Base-by-base conservation (phyloP, 257 asterid genomes). In the Nicotiana obtusifolia region DNA sequence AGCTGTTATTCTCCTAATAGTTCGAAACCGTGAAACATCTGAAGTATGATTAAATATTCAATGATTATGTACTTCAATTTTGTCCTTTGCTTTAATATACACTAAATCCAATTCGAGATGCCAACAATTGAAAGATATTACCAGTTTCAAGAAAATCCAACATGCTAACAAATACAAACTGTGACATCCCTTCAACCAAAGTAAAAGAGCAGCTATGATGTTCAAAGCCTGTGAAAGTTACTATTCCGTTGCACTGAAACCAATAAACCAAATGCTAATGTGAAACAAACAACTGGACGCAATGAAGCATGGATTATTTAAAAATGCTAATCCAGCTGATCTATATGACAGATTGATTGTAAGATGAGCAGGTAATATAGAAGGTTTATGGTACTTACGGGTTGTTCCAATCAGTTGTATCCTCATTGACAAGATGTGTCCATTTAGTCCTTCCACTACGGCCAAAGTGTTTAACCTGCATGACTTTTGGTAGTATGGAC, bases 381-480 rank as follows among this genome's bases (percentile, higher is more conserved):
- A 73, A 49, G 35, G 35, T 35, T 20, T 52, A 19, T 59, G 75
- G 52, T 76, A 89, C 97, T 82, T 89, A 95, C 98, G 97, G 98
- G 68, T 89, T 90, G 86, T 93, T 92, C 99, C 99, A 95, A 82
- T 95, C 98, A 85, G 99, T 95, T 53, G 98, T 95, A 82, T 95
- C 98, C 95, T 95, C 98, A 20, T 92, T 90, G 85, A 93, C 97
- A 81, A 95, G 98, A 89, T 95, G 98, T 59, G 98, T 93, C 98
- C 99, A 95, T 85, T 95, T 95, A 9, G 98, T 92, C 89, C 97
- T 91, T 86, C 99, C 99, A 90, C 99, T 93, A 37, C 95, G 94
- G 67, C 99, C 99, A 67, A 95, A 95, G 90, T 93, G 97, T 87
- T 95, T 95, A 83, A 95, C 99, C 89, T 95, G 99, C 99, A 95